phyloP scores from a whole-genome alignment of 2,329 filamentous ascomycete species.

The Scytalidium sp. region DNA sequence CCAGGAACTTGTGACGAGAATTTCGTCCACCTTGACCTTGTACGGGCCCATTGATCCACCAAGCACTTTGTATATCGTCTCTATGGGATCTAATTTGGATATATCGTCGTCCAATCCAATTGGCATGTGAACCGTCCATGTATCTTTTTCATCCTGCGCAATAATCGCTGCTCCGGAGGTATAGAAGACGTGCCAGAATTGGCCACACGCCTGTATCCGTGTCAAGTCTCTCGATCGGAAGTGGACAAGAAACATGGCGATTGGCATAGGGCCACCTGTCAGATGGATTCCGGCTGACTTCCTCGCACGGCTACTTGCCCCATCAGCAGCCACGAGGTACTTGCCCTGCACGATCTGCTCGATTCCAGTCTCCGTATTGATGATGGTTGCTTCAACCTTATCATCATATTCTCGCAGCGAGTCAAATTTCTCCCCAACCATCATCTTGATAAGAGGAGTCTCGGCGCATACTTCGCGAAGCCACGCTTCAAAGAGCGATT shows the following conservation, averaged over 20 bases:
- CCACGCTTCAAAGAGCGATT: slow-evolving; percentile 32
- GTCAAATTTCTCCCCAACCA: slow-evolving; percentile 26
- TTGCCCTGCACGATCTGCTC: neutral
- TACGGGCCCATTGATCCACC: slow-evolving; percentile 16
- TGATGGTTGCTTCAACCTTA: neutral
- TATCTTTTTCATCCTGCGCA: slow-evolving; percentile 16
- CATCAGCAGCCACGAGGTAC: slow-evolving; percentile 48
- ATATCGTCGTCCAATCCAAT: slow-evolving; percentile 13
- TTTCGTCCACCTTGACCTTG: slow-evolving; percentile 29
- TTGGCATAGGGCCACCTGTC: slow-evolving; percentile 7
- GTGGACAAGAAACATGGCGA: slow-evolving; percentile 14
- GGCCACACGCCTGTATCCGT: slow-evolving; percentile 8
- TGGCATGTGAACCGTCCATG: slow-evolving; percentile 28
- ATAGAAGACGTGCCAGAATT: slow-evolving; percentile 19
- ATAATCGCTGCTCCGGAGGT: slow-evolving; percentile 22
- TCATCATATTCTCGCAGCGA: slow-evolving; percentile 1
- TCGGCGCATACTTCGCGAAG: slow-evolving; percentile 22
- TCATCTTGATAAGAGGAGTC: slow-evolving; percentile 19
- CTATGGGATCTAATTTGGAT: slow-evolving; percentile 16
- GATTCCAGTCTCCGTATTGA: neutral
- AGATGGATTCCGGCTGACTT: slow-evolving; percentile 27
- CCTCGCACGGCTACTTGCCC: slow-evolving; percentile 38
- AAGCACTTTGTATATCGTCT: slow-evolving; percentile 20
- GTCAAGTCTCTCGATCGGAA: slow-evolving; percentile 16
- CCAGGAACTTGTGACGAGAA: slow-evolving; percentile 27